Percentiles rank a stretch among this genome's conserved stretches.
Conservation (phyloP, 139 green algal genomes). For the Chlorella sp. region DNA sequence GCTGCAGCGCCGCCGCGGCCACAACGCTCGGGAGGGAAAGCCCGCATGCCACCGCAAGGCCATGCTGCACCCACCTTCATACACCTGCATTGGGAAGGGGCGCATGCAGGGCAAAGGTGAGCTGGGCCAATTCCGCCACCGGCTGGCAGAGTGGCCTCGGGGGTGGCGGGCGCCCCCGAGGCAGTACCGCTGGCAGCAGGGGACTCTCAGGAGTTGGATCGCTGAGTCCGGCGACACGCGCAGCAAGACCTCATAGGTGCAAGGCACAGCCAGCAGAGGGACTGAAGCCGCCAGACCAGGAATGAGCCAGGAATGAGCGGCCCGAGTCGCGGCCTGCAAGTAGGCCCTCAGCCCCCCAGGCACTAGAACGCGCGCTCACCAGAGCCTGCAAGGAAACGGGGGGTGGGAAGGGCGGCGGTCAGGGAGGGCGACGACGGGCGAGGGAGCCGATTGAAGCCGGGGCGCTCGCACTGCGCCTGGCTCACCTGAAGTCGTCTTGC, state of each 20-base stretch:
- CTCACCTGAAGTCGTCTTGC: slow-evolving; percentile 3
- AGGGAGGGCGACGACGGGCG: background rate
- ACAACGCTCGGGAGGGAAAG: no score
- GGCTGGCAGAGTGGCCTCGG: background rate
- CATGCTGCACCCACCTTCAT: slow-evolving; percentile 44
- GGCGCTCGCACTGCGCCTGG: no score
- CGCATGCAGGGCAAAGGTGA: background rate
- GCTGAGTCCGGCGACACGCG: background rate
- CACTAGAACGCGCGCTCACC: background rate
- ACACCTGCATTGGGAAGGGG: slow-evolving; percentile 23
- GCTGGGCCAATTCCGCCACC: background rate
- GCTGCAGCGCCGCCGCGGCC: no score
- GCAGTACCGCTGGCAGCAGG: background rate
- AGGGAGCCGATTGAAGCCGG: background rate
- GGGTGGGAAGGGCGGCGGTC: background rate
- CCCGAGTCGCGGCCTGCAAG: no score
- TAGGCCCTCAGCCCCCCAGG: background rate
- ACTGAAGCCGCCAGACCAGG: background rate
- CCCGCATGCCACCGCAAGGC: background rate
- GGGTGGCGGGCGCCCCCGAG: no score
- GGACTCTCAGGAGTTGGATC: background rate
- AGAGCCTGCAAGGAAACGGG: background rate
- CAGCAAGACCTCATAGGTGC: no score
- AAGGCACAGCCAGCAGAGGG: background rate
- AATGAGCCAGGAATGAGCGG: no score